Percentiles rank a stretch among this genome's conserved stretches.
phyloP scores from a whole-genome alignment of 139 green algal species.

The Chlamydomonas sphaeroides region DNA sequence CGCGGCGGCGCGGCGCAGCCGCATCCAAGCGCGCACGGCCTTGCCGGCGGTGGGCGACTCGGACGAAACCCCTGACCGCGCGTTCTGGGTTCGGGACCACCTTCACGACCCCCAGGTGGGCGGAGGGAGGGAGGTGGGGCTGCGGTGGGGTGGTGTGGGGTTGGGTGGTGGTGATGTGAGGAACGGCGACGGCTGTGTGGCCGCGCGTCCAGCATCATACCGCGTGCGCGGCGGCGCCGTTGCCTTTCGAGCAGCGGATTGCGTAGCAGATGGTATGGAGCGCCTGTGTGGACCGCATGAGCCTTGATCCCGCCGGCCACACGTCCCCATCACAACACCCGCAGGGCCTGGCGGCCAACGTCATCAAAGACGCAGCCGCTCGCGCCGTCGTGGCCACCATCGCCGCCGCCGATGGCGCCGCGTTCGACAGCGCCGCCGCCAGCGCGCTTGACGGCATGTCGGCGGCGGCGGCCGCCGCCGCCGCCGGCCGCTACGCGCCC shows the following conservation, averaged over 20 bases:
- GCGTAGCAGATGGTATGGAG: no score
- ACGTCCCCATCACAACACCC: no score
- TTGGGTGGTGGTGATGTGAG: no score
- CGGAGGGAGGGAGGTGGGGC: no score
- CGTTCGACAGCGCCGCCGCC: background rate
- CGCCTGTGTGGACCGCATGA: no score
- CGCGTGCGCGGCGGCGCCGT: no score
- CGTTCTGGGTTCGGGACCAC: slow-evolving; percentile 38
- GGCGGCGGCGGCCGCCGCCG: background rate
- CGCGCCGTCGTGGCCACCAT: background rate
- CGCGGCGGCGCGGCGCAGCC: background rate
- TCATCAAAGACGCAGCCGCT: background rate
- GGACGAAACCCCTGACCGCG: slow-evolving; percentile 7
- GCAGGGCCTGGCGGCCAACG: slow-evolving; percentile 9
- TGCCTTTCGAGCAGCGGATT: no score
- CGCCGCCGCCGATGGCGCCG: background rate
- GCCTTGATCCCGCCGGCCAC: no score
- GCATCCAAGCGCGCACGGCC: background rate
- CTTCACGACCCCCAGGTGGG: slow-evolving; percentile 33
- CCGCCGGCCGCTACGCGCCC: background rate
- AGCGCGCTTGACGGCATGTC: background rate
- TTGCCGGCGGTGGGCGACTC: background rate
- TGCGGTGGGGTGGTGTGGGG: background rate
- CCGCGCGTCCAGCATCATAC: no score
- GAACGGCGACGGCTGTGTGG: no score